Conservation (phyloP, 148 eudicot species). For the Beta vulgaris region DNA sequence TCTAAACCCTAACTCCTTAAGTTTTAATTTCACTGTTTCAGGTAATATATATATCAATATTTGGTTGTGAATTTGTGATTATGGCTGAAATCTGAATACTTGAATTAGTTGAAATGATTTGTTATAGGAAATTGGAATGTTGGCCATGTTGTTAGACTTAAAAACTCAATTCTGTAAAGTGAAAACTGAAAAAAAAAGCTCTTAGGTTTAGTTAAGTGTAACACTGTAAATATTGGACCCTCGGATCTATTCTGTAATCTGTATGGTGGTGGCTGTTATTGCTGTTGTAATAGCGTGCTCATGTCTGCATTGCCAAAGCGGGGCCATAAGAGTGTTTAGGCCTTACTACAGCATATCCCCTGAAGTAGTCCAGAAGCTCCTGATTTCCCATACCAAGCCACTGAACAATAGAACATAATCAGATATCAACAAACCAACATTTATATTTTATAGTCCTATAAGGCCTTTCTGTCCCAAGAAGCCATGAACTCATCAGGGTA, state of each 20-base stretch:
- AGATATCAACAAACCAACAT: neutral
- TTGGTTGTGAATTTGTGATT: no score
- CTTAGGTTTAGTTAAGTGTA: neutral
- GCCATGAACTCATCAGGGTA: slow-evolving; percentile 69
- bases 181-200: no score
- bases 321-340: slow-evolving; percentile 81
- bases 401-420: slow-evolving; percentile 25
- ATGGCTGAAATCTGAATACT: no score
- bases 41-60: no score
- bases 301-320: neutral
- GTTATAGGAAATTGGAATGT: no score
- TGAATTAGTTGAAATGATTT: no score
- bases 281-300: neutral
- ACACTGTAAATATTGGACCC: neutral
- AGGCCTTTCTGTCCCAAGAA: no score
- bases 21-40: no score
- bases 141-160: neutral
- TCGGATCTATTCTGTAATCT: neutral
- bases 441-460: no score
- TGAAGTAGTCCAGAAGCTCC: slow-evolving; percentile 66
- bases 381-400: slow-evolving; percentile 89
- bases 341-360: slow-evolving; percentile 43
- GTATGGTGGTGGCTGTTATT: neutral
- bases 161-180: neutral
- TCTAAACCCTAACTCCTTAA: no score